phyloP scores from a whole-genome alignment of 2,329 filamentous ascomycete genomes.

The Juglanconis sp. region DNA sequence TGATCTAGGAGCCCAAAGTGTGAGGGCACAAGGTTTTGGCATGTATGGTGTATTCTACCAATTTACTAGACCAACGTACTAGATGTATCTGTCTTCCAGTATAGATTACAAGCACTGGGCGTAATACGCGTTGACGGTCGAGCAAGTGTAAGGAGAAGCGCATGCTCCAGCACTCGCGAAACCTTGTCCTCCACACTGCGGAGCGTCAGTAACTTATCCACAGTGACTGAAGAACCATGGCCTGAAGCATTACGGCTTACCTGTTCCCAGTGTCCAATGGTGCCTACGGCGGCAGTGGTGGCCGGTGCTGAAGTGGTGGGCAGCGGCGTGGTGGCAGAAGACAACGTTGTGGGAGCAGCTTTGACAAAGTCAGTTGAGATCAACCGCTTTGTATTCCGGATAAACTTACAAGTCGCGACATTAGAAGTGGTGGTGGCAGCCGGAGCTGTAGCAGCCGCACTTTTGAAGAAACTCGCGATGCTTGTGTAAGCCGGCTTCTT shows the following conservation, averaged over 20 bases:
- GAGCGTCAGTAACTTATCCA: not conserved
- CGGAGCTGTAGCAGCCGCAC: slow-evolving; percentile 1
- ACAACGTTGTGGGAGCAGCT: not conserved
- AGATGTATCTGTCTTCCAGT: not conserved
- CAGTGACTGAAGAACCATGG: not conserved
- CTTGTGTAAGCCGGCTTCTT: slow-evolving; percentile 36
- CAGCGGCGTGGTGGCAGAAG: not conserved
- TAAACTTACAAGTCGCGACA: not conserved
- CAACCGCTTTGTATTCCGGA: not conserved
- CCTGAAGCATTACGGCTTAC: not conserved
- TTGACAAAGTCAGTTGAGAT: not conserved
- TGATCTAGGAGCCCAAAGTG: too few species aligned
- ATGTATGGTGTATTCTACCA: not conserved
- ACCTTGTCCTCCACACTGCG: slow-evolving; percentile 3
- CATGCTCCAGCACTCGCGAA: not conserved
- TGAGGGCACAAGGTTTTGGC: not conserved
- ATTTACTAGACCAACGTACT: not conserved
- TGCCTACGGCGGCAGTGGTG: not conserved
- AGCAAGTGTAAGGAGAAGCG: slow-evolving; percentile 5
- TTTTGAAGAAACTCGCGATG: slow-evolving; percentile 5
- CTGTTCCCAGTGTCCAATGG: not conserved
- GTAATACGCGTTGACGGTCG: slow-evolving; percentile 1
- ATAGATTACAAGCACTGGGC: not conserved
- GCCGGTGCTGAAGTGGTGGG: not conserved
- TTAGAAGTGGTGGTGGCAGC: not conserved